Percentiles rank a stretch among this genome's conserved stretches.
phyloP scores from a whole-genome alignment of 2,329 filamentous ascomycete species.

The Plenodomus tracheiphilus region DNA sequence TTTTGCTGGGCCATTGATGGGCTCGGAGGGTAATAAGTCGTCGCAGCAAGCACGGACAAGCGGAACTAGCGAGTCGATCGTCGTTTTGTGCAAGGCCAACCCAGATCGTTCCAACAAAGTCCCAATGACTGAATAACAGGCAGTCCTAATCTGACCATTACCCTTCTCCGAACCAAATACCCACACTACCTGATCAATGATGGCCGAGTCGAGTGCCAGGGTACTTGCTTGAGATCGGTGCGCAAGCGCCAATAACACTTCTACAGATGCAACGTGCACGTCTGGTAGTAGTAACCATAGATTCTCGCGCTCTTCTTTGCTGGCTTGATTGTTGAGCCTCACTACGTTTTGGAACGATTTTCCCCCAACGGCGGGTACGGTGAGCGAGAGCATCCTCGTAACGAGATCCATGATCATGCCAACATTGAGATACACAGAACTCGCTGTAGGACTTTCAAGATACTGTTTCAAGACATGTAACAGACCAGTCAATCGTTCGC shows the following conservation, averaged over 20 bases:
- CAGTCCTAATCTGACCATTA: constrained; percentile 59
- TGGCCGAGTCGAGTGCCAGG: constrained; percentile 63
- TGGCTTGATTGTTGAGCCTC: constrained; percentile 72
- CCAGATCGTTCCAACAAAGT: constrained; percentile 66
- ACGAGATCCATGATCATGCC: constrained; percentile 70
- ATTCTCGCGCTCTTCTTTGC: constrained; percentile 78
- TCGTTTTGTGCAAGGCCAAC: constrained; percentile 66
- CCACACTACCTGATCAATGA: constrained; percentile 72
- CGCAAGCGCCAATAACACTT: constrained; percentile 62
- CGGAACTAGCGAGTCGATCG: constrained; percentile 64
- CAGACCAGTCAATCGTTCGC: constrained; percentile 68
- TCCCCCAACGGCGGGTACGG: constrained; percentile 53
- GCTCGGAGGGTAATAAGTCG: constrained; percentile 65
- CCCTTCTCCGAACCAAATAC: constrained; percentile 63
- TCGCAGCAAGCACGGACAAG: constrained; percentile 71
- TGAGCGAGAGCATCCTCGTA: constrained; percentile 69
- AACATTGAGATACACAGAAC: constrained; percentile 67
- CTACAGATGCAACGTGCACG: constrained; percentile 72
- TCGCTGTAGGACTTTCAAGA: constrained; percentile 66
- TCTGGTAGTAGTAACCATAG: constrained; percentile 74
- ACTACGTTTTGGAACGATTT: constrained; percentile 44
- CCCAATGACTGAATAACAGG: constrained; percentile 63
- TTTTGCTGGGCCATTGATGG: constrained; percentile 44
- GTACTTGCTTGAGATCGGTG: constrained; percentile 62
- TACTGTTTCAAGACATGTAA: constrained; percentile 67